Evolutionary conservation across 495 filamentous ascomycete genomes (phyloP), one percentile per base, ranked within the genome.

Genomic region (Hamigera avellanea): DNA sequence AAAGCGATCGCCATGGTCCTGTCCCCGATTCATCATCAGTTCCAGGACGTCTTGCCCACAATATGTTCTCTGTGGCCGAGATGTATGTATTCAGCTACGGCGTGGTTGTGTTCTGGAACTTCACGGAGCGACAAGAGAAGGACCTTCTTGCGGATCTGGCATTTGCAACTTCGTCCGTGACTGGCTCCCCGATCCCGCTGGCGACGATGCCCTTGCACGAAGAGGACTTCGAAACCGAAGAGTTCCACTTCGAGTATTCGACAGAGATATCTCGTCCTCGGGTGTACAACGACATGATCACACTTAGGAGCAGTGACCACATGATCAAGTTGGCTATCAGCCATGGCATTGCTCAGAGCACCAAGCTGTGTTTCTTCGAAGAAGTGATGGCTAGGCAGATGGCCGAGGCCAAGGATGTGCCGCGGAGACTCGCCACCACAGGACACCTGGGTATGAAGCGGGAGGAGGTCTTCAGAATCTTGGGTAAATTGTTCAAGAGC

Each of bases 281-380:
- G 38, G 81, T 99, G 38, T 99, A 86, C 60, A 94, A 99, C 55
- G 91, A 99, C 54, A 96, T 99, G 93, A 96, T 99, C 53, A 99
- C 91, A 0, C 66, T 99, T 9, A 72, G 87, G 19, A 86, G 81
- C 29, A 83, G 86, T 12, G 91, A 99, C 62, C 93, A 96, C 65
- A 96, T 96, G 91, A 91, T 96, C 52, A 95, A 95, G 59, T 69
- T 99, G 3, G 83, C 87, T 9, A 99, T 99, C 62, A 86, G 80
- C 46, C 93, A 99, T 53, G 93, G 87, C 31, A 95, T 99, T 43
- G 85, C 87, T 3, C 91, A 99, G 58, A 95, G 87, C 57, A 99
- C 91, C 6, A 96, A 95, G 54, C 70, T 99, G 28, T 87, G 80
- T 49, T 87, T 89, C 64, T 99, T 99, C 50, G 91, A 99, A 55